These are phyloP conservation scores for Biscogniauxia sp. DNA, from an alignment of 2,329 filamentous ascomycete species.

Conservation along the genomic window DNA sequence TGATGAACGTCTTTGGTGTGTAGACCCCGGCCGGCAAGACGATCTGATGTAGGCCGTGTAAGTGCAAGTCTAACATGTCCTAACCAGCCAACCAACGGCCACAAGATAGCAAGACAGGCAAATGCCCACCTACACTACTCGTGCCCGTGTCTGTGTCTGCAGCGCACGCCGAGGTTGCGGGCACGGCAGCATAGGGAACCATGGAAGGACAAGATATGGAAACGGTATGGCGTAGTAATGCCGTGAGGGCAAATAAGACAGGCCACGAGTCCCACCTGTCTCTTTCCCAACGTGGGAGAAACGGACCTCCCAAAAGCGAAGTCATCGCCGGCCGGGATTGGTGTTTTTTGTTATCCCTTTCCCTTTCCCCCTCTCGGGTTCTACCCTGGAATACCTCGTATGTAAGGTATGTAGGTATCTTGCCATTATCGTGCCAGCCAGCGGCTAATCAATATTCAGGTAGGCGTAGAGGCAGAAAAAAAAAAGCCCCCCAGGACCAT, in stretches of 20 bases:
- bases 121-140: neutral
- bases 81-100: neutral
- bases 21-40: neutral
- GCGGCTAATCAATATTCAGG: neutral
- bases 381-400: constrained; percentile 5
- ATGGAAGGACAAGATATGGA: neutral
- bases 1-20: neutral
- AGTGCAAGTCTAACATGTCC: neutral
- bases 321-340: constrained; percentile 1
- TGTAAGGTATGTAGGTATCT: constrained; percentile 13
- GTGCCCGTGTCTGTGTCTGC: no score
- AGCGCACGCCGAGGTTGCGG: neutral
- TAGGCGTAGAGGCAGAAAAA: neutral
- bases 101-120: neutral
- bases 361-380: no score
- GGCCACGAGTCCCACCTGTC: neutral
- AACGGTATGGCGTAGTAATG: neutral
- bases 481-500: neutral
- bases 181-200: neutral
- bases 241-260: neutral
- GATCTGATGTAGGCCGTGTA: no score
- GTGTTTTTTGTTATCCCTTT: constrained; percentile 1
- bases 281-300: neutral
- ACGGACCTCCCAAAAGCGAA: constrained; percentile 2
- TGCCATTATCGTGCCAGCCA: neutral